Base-by-base conservation (phyloP, 202 grass and related monocot genomes). In the Zizania palustris region DNA sequence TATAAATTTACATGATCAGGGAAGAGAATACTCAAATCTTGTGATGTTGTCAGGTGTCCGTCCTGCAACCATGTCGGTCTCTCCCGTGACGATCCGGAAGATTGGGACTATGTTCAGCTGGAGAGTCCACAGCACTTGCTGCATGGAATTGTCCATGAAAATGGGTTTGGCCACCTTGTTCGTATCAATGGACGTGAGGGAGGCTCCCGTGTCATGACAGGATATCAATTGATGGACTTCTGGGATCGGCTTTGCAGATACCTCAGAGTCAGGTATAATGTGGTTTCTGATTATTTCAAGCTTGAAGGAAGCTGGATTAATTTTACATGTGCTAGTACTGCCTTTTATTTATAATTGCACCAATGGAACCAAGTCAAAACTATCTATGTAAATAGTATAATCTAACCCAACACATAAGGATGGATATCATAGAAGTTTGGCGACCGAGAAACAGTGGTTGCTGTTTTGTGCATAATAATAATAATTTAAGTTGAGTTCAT, bases 121-220 rank as follows among this genome's bases (percentile, higher is more conserved):
- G 82, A 93, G 2, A 77, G 85, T 41, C 65, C 82, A 0, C 69
- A 11, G 0, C 85, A 93, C 65, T 83, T 93, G 79, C 54, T 93
- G 41, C 91, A 88, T 16, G 87, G 85, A 5, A 43, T 83, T 33
- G 85, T 90, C 41, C 91, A 93, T 81, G 74, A 84, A 41, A 93
- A 93, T 61, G 87, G 91, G 6, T 93, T 90, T 53, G 91, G 87
- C 3, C 91, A 93, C 71, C 87, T 90, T 71, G 60, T 85, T 1
- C 69, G 82, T 8, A 66, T 93, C 40, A 90, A 90, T 19, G 91
- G 91, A 9, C 85, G 38, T 28, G 82, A 90, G 43, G 84, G 82
- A 55, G 87, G 87, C 28, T 90, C 91, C 1, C 63, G 28, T 14
- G 54, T 76, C 18, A 43, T 93, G 50, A 81, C 75, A 1, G 91